Conservation (phyloP, 2,329 filamentous ascomycete genomes). For the Claviceps purpurea region DNA sequence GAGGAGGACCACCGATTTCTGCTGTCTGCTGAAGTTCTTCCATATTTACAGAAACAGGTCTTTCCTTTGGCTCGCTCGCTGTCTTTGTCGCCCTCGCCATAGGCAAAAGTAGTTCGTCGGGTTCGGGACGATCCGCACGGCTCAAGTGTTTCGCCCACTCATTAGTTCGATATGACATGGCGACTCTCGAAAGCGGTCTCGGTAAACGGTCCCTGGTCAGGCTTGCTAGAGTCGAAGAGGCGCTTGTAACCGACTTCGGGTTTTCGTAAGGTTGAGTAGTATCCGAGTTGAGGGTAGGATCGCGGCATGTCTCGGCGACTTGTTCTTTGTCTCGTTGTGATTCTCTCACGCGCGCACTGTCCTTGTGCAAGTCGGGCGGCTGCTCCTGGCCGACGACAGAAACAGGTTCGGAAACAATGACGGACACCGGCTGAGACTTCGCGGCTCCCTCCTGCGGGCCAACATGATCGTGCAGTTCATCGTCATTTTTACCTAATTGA, state of each 20-base stretch:
- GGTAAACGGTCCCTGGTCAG: slow-evolving; percentile 53
- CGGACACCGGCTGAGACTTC: background rate
- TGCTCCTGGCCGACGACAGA: background rate
- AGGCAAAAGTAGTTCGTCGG: slow-evolving; percentile 44
- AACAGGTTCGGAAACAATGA: background rate
- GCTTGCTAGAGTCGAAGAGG: slow-evolving; percentile 29
- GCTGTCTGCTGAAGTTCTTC: slow-evolving; percentile 53
- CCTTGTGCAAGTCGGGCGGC: background rate
- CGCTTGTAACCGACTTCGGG: slow-evolving; percentile 28
- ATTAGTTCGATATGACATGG: slow-evolving; percentile 76
- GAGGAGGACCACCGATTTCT: slow-evolving; percentile 29
- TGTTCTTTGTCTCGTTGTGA: background rate
- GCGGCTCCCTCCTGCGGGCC: background rate
- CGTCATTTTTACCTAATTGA: slow-evolving; percentile 16
- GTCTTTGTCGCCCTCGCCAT: slow-evolving; percentile 7
- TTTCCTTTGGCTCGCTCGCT: slow-evolving; percentile 26
- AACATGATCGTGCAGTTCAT: background rate
- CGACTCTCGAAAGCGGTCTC: slow-evolving; percentile 58
- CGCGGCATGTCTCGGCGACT: slow-evolving; percentile 2
- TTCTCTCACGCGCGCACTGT: background rate
- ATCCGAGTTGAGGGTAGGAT: slow-evolving; percentile 4
- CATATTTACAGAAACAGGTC: slow-evolving; percentile 47
- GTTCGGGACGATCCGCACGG: slow-evolving; percentile 57
- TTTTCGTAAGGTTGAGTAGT: slow-evolving; percentile 16
- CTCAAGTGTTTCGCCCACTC: slow-evolving; percentile 92